Evolutionary conservation across 2,329 filamentous ascomycete genomes (phyloP).

Genomic region (Stachybotrys echinatus): DNA sequence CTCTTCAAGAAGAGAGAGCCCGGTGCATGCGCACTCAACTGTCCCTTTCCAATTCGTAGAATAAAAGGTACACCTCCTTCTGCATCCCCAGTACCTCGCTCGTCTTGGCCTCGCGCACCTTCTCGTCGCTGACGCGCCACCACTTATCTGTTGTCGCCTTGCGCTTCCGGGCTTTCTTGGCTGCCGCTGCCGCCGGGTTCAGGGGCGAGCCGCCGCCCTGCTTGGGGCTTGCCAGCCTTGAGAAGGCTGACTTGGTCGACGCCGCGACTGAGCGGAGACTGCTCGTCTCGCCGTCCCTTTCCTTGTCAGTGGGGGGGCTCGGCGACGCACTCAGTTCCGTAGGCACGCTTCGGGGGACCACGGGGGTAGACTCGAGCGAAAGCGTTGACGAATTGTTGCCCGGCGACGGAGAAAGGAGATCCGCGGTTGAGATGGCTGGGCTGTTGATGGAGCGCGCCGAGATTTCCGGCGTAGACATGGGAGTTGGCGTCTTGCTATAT

Average conservation of each 20-base stretch:
- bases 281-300: conserved; percentile 41
- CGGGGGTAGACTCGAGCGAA: conserved; percentile 27
- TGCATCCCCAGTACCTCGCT: conserved; percentile 89
- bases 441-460: conserved; percentile 31
- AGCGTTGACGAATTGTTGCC: conserved; percentile 27
- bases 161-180: conserved; percentile 46
- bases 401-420: conserved; percentile 36
- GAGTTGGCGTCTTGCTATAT: conserved; percentile 60
- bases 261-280: conserved; percentile 53
- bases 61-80: conserved; percentile 90
- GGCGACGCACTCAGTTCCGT: conserved; percentile 17
- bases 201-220: conserved; percentile 15
- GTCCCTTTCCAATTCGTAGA: conserved; percentile 78
- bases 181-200: conserved; percentile 11
- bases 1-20: no score
- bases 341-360: conserved; percentile 25
- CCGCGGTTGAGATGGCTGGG: conserved; percentile 40
- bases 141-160: conserved; percentile 63
- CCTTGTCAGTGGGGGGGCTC: conserved; percentile 20
- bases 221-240: conserved; percentile 37
- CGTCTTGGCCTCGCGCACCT: conserved; percentile 91
- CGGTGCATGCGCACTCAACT: not conserved
- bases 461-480: conserved; percentile 42
- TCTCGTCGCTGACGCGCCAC: conserved; percentile 98
- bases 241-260: conserved; percentile 50